Percentiles rank a stretch among this genome's conserved stretches.
phyloP scores from a whole-genome alignment of 2,329 filamentous ascomycete genomes.

The Neoarthrinium moseri region DNA sequence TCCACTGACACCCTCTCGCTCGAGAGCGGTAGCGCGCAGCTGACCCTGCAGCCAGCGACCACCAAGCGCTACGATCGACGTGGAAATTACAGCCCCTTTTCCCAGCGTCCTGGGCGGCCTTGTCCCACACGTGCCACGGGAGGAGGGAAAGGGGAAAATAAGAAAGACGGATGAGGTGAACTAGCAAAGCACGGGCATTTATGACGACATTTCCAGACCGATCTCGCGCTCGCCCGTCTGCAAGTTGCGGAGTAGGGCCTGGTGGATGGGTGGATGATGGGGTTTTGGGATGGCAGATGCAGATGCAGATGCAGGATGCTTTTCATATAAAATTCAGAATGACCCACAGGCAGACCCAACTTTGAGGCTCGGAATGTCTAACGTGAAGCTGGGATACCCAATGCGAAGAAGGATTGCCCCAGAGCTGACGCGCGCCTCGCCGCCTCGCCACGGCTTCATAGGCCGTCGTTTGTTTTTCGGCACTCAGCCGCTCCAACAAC shows the following conservation, averaged over 20 bases:
- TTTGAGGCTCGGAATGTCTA: not conserved
- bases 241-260: too few relatives aligned
- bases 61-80: conserved; percentile 1
- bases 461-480: too few relatives aligned
- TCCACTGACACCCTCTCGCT: too few relatives aligned
- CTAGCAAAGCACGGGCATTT: not conserved
- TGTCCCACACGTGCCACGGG: not conserved
- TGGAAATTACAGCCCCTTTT: conserved; percentile 7
- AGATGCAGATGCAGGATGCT: too few relatives aligned
- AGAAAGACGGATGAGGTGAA: not conserved
- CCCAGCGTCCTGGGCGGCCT: not conserved
- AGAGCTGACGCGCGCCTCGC: too few relatives aligned
- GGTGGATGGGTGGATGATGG: too few relatives aligned
- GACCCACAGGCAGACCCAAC: not conserved
- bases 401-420: not conserved
- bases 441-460: too few relatives aligned
- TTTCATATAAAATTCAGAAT: not conserved
- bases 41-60: not conserved
- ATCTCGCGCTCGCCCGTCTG: too few relatives aligned
- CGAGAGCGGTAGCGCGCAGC: not conserved
- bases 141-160: not conserved
- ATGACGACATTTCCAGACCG: not conserved
- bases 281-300: too few relatives aligned
- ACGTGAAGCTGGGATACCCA: not conserved
- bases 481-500: not conserved